These are phyloP conservation scores for Pseudopyrenochaeta lycopersici DNA, from an alignment of 2,329 filamentous ascomycete species.

Conservation along the genomic window DNA sequence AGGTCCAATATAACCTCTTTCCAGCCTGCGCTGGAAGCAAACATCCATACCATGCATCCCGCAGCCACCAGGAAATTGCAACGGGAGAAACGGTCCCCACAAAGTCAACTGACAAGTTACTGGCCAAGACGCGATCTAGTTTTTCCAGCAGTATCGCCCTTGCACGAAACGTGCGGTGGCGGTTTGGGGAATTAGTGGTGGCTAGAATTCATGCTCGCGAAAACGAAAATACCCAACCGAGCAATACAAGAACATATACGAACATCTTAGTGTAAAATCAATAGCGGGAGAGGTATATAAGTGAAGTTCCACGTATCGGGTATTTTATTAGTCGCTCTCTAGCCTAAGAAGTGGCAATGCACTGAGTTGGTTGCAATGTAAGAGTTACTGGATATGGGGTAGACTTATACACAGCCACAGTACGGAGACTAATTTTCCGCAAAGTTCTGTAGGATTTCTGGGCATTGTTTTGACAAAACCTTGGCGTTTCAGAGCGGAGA, in stretches of 20 bases:
- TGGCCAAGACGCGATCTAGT: conserved; percentile 13
- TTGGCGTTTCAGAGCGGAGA: background rate
- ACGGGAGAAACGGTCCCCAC: conserved; percentile 2
- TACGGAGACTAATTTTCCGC: background rate
- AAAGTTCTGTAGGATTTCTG: background rate
- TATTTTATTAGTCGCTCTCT: background rate
- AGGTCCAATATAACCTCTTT: background rate
- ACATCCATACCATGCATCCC: background rate
- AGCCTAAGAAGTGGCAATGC: background rate
- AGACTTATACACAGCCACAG: background rate
- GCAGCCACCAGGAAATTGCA: conserved; percentile 9
- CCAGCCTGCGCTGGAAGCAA: background rate
- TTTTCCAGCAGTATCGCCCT: conserved; percentile 5
- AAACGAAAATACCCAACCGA: background rate
- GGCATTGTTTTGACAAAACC: background rate
- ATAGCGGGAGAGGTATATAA: background rate
- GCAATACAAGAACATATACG: background rate
- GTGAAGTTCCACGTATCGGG: background rate
- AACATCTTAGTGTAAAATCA: background rate
- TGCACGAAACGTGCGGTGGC: conserved; percentile 5
- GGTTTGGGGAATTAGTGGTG: conserved; percentile 4
- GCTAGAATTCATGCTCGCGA: conserved; percentile 7
- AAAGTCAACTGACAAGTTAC: background rate
- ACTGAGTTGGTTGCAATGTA: background rate
- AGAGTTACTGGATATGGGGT: background rate